Evolutionary conservation across 768 basidiomycete species (phyloP).

Genomic region (Tylopilus vinaceipallidus): DNA sequence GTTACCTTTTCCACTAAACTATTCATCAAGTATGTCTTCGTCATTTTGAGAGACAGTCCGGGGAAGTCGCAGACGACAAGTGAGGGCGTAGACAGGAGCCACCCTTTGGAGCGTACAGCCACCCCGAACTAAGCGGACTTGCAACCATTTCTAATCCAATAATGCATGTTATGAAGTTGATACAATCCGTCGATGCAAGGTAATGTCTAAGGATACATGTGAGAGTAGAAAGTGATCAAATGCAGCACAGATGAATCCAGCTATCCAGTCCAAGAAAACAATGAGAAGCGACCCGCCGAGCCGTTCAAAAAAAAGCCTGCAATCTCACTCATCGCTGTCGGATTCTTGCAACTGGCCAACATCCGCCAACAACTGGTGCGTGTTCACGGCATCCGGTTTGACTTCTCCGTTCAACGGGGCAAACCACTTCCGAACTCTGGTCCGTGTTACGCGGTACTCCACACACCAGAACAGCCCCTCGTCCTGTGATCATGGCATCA

Average conservation of each 20-base stretch:
- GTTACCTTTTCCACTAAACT: slow-evolving; percentile 77
- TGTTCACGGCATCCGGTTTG: slow-evolving; percentile 53
- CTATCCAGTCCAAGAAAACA: background rate
- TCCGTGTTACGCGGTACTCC: slow-evolving; percentile 35
- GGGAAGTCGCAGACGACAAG: slow-evolving; percentile 1
- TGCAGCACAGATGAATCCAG: background rate
- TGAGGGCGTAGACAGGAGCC: slow-evolving; percentile 23
- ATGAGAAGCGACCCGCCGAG: background rate
- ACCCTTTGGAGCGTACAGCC: slow-evolving; percentile 14
- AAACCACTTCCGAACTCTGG: slow-evolving; percentile 54
- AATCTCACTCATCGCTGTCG: slow-evolving; percentile 2
- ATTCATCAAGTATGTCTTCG: slow-evolving; percentile 83
- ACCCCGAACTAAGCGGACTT: too few species aligned
- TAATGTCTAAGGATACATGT: slow-evolving; percentile 3
- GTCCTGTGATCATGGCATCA: slow-evolving; percentile 33
- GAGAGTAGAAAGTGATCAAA: background rate
- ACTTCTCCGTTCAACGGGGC: slow-evolving; percentile 65
- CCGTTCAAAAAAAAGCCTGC: background rate
- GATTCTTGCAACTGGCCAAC: slow-evolving; percentile 46
- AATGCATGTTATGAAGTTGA: too few species aligned
- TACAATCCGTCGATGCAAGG: slow-evolving; percentile 2
- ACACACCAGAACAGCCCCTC: slow-evolving; percentile 56
- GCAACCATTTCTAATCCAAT: too few species aligned
- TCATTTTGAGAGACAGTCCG: slow-evolving; percentile 49
- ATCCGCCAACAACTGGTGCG: slow-evolving; percentile 45